Evolutionary conservation across 2,329 filamentous ascomycete genomes (phyloP).

Genomic region (Claviceps fusiformis): DNA sequence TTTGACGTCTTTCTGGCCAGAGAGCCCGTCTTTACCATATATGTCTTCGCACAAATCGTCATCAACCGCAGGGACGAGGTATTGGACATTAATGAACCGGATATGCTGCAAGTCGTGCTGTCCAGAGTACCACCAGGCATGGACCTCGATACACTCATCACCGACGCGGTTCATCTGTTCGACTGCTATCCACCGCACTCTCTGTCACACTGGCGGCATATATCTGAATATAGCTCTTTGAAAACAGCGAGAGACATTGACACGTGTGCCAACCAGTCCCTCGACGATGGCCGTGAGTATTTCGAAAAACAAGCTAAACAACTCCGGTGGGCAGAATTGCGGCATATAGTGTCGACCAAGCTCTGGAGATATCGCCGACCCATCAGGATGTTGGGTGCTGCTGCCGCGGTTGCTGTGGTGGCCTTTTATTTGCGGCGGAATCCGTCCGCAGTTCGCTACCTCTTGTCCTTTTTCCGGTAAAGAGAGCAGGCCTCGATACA

Average conservation of each 20-base stretch:
- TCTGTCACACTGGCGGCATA: constrained; percentile 55
- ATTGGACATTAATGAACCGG: constrained; percentile 81
- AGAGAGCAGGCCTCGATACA: background rate
- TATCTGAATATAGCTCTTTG: constrained; percentile 67
- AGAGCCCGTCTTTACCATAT: constrained; percentile 79
- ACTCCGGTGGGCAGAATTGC: constrained; percentile 49
- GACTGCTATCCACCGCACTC: constrained; percentile 55
- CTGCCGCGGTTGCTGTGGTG: constrained; percentile 52
- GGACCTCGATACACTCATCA: constrained; percentile 66
- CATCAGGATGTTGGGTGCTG: constrained; percentile 45
- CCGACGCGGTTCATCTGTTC: constrained; percentile 50
- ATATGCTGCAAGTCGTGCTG: constrained; percentile 82
- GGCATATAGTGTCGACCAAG: constrained; percentile 16
- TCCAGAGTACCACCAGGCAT: constrained; percentile 75
- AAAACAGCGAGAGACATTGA: constrained; percentile 58
- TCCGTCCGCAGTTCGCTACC: constrained; percentile 15
- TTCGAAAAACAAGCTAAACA: constrained; percentile 62
- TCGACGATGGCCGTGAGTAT: constrained; percentile 51
- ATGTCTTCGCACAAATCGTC: constrained; percentile 83
- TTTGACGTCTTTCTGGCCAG: constrained; percentile 85
- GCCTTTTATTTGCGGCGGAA: constrained; percentile 53
- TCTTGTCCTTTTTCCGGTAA: constrained; percentile 15
- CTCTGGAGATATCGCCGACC: constrained; percentile 55
- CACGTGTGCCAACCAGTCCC: constrained; percentile 37
- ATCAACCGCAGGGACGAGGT: constrained; percentile 69